Evolutionary conservation across 176 grass and related monocot genomes (phyloP).

Genomic region (Poa annua): DNA sequence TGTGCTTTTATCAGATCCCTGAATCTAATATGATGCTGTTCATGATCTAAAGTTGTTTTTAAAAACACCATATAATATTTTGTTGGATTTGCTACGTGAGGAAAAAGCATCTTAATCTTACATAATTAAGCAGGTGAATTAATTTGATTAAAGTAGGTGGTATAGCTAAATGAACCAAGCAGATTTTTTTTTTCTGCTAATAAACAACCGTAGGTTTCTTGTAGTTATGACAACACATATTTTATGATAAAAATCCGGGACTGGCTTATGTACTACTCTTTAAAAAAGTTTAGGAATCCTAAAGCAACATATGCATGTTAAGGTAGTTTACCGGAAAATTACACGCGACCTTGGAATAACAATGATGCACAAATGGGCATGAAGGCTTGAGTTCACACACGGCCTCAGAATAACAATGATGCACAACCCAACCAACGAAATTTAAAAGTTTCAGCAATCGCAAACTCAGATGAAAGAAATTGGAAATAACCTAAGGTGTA

Average conservation of each 20-base stretch:
- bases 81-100: constrained; percentile 23
- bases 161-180: constrained; percentile 6
- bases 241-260: not conserved
- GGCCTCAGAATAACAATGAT: not conserved
- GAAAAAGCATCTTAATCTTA: constrained; percentile 31
- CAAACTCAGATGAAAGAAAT: not conserved
- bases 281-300: not conserved
- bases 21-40: not conserved
- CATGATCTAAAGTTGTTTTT: constrained; percentile 1
- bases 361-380: not conserved
- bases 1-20: not conserved
- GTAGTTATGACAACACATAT: not conserved
- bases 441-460: not conserved
- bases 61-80: not conserved
- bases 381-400: not conserved
- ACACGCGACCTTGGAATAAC: too few species aligned
- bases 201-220: not conserved
- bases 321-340: too few species aligned
- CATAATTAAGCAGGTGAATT: not conserved
- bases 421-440: not conserved
- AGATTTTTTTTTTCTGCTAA: not conserved
- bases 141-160: constrained; percentile 38
- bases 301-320: constrained; percentile 3
- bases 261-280: not conserved
- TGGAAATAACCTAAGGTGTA: not conserved